Base-by-base conservation (phyloP, 352 stramenopile species). In the Thalassiosira mediterranea region DNA sequence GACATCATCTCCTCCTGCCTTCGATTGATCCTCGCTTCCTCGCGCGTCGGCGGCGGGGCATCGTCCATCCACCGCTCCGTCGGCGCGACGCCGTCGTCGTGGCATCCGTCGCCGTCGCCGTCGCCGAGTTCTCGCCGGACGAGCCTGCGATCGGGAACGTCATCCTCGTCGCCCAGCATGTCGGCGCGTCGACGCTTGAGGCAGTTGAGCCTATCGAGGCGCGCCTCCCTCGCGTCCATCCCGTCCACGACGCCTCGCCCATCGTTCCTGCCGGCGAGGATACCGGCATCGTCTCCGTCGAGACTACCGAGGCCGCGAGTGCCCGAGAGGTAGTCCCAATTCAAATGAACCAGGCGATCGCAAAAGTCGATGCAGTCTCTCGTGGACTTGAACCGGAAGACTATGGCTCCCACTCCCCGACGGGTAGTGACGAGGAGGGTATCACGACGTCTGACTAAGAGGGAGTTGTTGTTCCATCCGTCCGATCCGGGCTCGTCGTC, bases 391-490 rank as follows among this genome's bases (percentile, higher is more conserved):
- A 82, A 82, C 60, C 64, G 54, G 32, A 82, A 74, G 11, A 82
- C 66, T 23, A 82, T 53, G 11, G 73, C 73, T 7, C 73, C 73
- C 59, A 67, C 48, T 29, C 67, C 67, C 5, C 73, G 32, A 8
- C 73, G 73, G 17, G 66, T 78, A 2, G 73, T 72, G 47, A 82
- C 37, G 31, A 82, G 40, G 0, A 82, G 53, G 3, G 65, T 73
- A 32, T 76, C 65, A 34, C 37, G 29, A 15, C 73, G 73, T 57
- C 73, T 48, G 21, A 82, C 67, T 21, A 82, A n/a, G 11, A 82
- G 51, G 15, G 73, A 57, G 66, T 82, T 82, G 58, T 81, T 74
- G 44, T 81, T 81, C 72, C 72, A 81, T 17, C 70, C 70, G 48
- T 79, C 70, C 1, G 56, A 17, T n/a, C 71, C 71, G 21, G 58